Evolutionary conservation across 805 yeast genomes (phyloP).

Genomic region (Sungouiella thailandica): DNA sequence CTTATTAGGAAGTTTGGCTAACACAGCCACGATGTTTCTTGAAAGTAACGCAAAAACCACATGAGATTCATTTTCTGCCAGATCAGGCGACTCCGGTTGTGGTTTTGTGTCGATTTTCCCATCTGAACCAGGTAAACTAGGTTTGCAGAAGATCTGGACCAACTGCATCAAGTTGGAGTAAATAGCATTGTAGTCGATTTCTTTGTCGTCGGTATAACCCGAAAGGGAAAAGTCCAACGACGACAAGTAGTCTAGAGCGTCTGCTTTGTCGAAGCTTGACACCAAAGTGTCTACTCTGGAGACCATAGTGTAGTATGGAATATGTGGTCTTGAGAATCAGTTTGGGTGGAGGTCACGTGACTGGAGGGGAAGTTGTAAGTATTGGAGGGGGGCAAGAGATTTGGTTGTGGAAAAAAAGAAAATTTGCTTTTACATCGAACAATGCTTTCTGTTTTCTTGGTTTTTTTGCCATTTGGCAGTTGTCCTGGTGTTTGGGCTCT

Average conservation of each 20-base stretch:
- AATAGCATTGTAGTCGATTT: slow-evolving; percentile 12
- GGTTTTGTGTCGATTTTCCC: slow-evolving; percentile 4
- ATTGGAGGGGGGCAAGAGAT: too few relatives aligned
- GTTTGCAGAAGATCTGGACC: slow-evolving; percentile 19
- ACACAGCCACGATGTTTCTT: slow-evolving; percentile 20
- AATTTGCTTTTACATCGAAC: too few relatives aligned
- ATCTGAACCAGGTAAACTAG: slow-evolving; percentile 1
- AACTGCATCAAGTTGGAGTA: slow-evolving; percentile 23
- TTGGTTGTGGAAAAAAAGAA: too few relatives aligned
- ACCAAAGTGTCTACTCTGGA: slow-evolving; percentile 4
- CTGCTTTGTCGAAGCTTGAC: slow-evolving; percentile 13
- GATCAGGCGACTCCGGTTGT: neutral
- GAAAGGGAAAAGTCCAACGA: slow-evolving; percentile 16
- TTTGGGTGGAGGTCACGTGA: too few relatives aligned
- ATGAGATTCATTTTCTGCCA: neutral
- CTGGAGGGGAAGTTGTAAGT: too few relatives aligned
- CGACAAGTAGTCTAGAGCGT: slow-evolving; percentile 17
- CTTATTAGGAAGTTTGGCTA: slow-evolving; percentile 28
- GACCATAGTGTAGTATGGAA: too few relatives aligned
- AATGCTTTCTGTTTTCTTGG: too few relatives aligned
- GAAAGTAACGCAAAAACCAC: slow-evolving; percentile 23
- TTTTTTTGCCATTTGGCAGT: too few relatives aligned
- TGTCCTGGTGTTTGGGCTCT: too few relatives aligned
- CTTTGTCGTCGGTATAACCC: slow-evolving; percentile 3
- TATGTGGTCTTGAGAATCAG: too few relatives aligned